phyloP scores from a whole-genome alignment of 805 yeast genomes.

The Candida rishiriensis region DNA sequence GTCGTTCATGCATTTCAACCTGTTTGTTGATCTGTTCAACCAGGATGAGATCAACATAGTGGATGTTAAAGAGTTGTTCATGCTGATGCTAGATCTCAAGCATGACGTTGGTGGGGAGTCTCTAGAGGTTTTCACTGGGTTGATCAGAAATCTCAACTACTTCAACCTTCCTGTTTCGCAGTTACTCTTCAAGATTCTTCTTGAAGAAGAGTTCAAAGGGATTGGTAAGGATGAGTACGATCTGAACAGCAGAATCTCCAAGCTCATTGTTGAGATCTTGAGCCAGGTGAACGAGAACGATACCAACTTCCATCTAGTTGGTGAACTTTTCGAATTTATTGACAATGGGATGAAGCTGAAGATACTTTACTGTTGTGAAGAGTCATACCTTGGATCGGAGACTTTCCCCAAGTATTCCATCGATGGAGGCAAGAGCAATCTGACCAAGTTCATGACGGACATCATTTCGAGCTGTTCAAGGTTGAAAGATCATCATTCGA shows the following conservation, averaged over 20 bases:
- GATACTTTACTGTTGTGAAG: constrained; percentile 35
- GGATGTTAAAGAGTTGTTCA: constrained; percentile 13
- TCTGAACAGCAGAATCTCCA: constrained; percentile 3
- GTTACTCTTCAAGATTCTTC: constrained; percentile 30
- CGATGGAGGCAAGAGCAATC: constrained; percentile 19
- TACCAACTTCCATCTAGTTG: constrained; percentile 22
- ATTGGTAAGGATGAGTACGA: constrained; percentile 8
- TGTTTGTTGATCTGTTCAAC: constrained; percentile 17
- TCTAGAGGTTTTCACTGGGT: constrained; percentile 2
- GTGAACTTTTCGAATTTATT: constrained; percentile 37
- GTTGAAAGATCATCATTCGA: constrained; percentile 11
- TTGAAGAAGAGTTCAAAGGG: constrained; percentile 19
- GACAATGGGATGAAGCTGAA: constrained; percentile 28
- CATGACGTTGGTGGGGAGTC: constrained; percentile 2
- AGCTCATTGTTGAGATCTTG: constrained; percentile 9
- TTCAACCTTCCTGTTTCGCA: constrained; percentile 41
- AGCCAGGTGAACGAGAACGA: constrained; percentile 7
- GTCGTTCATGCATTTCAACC: constrained; percentile 11
- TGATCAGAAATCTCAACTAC: constrained; percentile 29
- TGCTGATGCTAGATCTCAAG: constrained; percentile 12
- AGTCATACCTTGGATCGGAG: constrained; percentile 37
- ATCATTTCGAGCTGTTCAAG: constrained; percentile 45
- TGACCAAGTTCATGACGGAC: constrained; percentile 38
- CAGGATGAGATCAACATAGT: constrained; percentile 6
- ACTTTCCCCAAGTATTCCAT: constrained; percentile 32